A percentile compares a stretch with the other conserved stretches of the same genome.
Conservation (phyloP, 345 rosid genomes). For the Eucalyptus guilfoylei region DNA sequence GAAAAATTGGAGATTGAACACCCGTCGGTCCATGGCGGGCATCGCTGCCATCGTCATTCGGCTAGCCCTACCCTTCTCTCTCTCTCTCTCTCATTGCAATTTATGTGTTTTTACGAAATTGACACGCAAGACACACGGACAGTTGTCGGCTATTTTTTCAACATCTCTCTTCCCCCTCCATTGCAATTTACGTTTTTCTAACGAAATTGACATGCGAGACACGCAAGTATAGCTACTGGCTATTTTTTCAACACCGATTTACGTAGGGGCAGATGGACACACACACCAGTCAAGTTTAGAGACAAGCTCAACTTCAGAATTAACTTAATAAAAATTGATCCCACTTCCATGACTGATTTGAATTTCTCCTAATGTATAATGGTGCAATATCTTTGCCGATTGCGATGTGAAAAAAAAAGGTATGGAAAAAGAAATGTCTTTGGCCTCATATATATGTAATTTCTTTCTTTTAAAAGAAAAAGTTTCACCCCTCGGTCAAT, state of each 20-base stretch:
- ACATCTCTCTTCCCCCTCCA: neutral
- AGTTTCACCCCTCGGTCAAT: neutral
- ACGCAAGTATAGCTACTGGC: neutral
- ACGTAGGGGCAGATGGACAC: neutral
- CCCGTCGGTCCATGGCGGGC: neutral
- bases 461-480: neutral
- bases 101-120: neutral
- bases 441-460: neutral
- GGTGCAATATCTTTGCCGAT: neutral
- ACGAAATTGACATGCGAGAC: neutral
- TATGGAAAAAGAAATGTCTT: neutral
- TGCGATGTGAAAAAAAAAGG: no score
- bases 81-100: neutral
- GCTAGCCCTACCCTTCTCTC: neutral
- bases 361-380: neutral
- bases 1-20: neutral
- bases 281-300: neutral
- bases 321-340: neutral
- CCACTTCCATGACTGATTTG: neutral
- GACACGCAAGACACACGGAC: neutral
- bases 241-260: neutral
- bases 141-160: neutral
- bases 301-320: neutral
- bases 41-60: neutral
- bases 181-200: neutral